Base-by-base conservation (phyloP, 2,329 filamentous ascomycete genomes). In the Tolypocladium pustulatum region DNA sequence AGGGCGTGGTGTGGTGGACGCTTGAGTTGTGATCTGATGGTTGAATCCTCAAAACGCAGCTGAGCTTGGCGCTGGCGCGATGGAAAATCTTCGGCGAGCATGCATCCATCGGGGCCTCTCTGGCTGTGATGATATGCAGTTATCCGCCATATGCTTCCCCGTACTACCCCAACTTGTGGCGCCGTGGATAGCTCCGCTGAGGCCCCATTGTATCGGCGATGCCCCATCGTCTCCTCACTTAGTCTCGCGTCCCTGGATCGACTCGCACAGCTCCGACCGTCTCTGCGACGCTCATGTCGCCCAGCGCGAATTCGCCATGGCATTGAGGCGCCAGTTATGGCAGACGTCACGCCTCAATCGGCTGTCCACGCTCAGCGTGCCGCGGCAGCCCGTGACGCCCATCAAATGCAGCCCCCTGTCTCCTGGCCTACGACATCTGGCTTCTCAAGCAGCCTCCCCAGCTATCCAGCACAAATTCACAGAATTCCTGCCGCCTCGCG, bases 251-350 rank as follows among this genome's bases (percentile, higher is more conserved):
- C 12, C 34, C 54, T 55, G 38, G 32, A 46, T 22, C 40, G 41
- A 32, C 34, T 20, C n/a, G 30, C 2, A 34, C 30, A 22, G 17
- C 17, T 6, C 27, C 27, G 46, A 51, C 4, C n/a, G 46, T 12
- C 30, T 22, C 30, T n/a, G 22, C 20, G 20, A 20, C 20, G 30
- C 30, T 53, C 49, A 53, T 34, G 49, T 52, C 49, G 20, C 49
- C 7, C 49, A 34, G 17, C 30, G 46, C 27, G 49, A 22, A n/a
- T 25, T 54, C 54, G 62, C 62, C 59, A 74, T 74, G 71, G 62
- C 67, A 58, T 61, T 64, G 58, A 64, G 67, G 65, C 67, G 67
- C 59, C 61, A 63, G 46, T 58, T 66, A 56, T 60, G 59, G 61
- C 63, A 65, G 57, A 60, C 61, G 60, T 58, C 65, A 54, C 65